These are phyloP conservation scores for Candida wancherniae DNA, from an alignment of 805 yeast species.

Conservation along the genomic window DNA sequence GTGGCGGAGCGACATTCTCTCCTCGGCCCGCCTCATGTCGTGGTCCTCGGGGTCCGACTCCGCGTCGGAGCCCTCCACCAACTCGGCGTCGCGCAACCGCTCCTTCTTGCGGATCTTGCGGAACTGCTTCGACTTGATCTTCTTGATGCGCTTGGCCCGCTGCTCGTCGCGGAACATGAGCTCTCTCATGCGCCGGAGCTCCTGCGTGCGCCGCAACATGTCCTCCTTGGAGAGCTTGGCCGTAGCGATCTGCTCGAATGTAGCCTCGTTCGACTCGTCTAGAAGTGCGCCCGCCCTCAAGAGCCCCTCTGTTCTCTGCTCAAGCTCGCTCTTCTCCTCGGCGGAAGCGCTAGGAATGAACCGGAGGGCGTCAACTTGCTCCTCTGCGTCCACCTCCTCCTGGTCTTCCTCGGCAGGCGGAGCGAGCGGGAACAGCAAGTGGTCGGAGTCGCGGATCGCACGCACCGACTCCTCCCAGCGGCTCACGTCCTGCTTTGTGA, in stretches of 20 bases:
- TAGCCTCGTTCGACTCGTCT: conserved; percentile 72
- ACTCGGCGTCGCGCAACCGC: conserved; percentile 58
- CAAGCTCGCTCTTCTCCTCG: conserved; percentile 54
- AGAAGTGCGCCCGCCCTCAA: conserved; percentile 61
- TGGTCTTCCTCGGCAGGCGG: conserved; percentile 24
- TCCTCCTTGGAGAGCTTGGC: conserved; percentile 81
- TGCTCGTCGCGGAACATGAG: conserved; percentile 93
- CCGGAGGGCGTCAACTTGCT: conserved; percentile 11
- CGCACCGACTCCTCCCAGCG: conserved; percentile 86
- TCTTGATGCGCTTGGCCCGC: conserved; percentile 85
- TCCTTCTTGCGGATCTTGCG: conserved; percentile 85
- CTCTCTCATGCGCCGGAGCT: conserved; percentile 88
- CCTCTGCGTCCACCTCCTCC: conserved; percentile 31
- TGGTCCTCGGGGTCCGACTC: conserved; percentile 54
- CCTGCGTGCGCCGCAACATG: conserved; percentile 64
- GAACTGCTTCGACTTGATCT: conserved; percentile 88
- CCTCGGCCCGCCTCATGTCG: conserved; percentile 76
- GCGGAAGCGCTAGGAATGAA: conserved; percentile 6
- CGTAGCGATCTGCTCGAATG: conserved; percentile 80
- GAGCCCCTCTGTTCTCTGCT: conserved; percentile 56
- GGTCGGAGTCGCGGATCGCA: conserved; percentile 78
- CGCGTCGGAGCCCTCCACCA: conserved; percentile 58
- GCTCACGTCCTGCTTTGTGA: conserved; percentile 78
- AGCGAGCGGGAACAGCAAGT: conserved; percentile 69
- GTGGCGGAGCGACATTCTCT: conserved; percentile 89